phyloP scores from a whole-genome alignment of 2,329 filamentous ascomycete species.

The Capronia epimyces region DNA sequence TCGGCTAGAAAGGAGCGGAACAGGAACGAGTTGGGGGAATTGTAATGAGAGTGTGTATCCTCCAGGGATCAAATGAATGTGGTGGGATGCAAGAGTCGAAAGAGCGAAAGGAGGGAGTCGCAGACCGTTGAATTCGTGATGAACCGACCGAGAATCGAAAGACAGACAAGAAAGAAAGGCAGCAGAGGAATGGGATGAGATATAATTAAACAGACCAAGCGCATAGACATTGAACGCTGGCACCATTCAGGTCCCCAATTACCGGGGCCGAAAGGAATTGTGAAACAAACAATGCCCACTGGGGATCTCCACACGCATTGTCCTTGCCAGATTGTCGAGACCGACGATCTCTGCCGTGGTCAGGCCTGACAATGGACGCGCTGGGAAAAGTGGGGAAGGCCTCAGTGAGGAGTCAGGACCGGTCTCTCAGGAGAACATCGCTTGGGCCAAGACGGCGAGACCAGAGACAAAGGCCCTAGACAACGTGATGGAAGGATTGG shows the following conservation, averaged over 20 bases:
- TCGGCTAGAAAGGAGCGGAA: constrained; percentile 6
- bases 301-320: constrained; percentile 9
- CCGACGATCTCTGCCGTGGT: constrained; percentile 16
- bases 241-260: constrained; percentile 8
- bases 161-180: constrained; percentile 5
- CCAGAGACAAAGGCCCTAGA: constrained; percentile 8
- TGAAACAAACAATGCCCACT: constrained; percentile 18
- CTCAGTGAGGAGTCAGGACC: too few species aligned
- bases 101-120: constrained; percentile 26
- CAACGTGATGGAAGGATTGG: constrained; percentile 9
- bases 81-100: constrained; percentile 12
- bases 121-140: constrained; percentile 22
- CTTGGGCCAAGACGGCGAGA: constrained; percentile 3
- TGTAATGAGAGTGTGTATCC: constrained; percentile 22
- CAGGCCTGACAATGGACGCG: constrained; percentile 3
- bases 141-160: constrained; percentile 14
- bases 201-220: constrained; percentile 13
- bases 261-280: constrained; percentile 6
- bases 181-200: constrained; percentile 2
- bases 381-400: constrained; percentile 7
- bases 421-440: not conserved
- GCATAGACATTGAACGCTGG: constrained; percentile 1
- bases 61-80: constrained; percentile 26
- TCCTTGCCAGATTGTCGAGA: constrained; percentile 22
- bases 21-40: constrained; percentile 1